Base-by-base conservation (phyloP, 176 grass and related monocot species). In the Eragrostis curvula region DNA sequence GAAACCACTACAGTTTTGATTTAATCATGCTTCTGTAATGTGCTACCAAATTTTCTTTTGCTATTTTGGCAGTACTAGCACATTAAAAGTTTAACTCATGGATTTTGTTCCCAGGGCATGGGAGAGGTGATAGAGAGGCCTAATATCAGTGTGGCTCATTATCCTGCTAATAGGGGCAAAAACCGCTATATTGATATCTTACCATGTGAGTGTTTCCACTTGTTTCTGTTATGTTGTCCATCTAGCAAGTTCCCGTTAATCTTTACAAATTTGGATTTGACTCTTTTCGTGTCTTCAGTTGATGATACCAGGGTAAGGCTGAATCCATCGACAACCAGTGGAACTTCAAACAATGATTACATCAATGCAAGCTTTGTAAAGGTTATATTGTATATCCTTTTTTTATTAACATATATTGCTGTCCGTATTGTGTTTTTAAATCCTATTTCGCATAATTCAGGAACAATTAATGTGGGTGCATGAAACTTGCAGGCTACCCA, bases 351-450 rank as follows among this genome's bases (percentile, higher is more conserved):
- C 9, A 72, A 78, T 27, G 93, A 74, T 70, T 99, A 92, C 70
- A 96, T 99, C 45, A 99, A 99, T 77, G 96, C 96, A 81, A 99
- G 91, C 87, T 96, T 93, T 83, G 21, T 96, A 88, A 83, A 69
- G 89, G 96, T 95, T 84, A 51, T 40, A 25, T 68, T 58, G 4
- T 50, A 47, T 60, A 16, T 45, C 44, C 40, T 59, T 10, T 70
- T 60, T 51, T 63, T 20, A 47, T 56, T 39, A 36, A 36, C 29
- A 69, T 52, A 3, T 10, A 14, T 16, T 65, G 12, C 5, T 40
- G 9, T 78, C 82, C 45, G 5, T 79, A 17, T 49, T 82, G 4
- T 23, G 3, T 73, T 83, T 58, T 30, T 73, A 15, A 73, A 18
- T 60, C 17, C 10, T 60, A 17, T 52, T 48, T 73, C 6, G 14